Base-by-base conservation (phyloP, 345 rosid genomes). In the Gynandropsis gynandra region DNA sequence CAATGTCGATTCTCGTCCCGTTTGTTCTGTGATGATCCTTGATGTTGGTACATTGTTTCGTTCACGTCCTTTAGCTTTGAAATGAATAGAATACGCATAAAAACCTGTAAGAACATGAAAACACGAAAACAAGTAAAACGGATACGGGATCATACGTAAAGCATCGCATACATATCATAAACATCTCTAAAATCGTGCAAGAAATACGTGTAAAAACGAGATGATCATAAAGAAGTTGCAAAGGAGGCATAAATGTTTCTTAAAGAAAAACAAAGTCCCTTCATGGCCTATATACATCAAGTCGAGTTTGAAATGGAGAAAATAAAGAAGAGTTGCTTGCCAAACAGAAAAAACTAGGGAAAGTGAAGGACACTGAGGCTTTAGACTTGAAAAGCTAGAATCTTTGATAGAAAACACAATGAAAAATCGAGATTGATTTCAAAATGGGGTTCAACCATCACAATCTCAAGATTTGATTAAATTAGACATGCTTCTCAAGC, bases 391-490 rank as follows among this genome's bases (percentile, higher is more conserved):
- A 68, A 80, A 72, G 43, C 81, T 92, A n/a, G 74, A 68, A 58
- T 44, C 55, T 35, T 66, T 68, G 35, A 73, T 65, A 1, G 78
- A 81, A 62, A 72, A 64, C 9, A 59, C 87, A 0, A 58, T 73
- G 63, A 66, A 46, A 39, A 24, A 73, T 14, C 62, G 95, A 50
- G 80, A 50, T 65, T 72, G 24, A 62, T 67, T 4, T 77, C 83
- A 13, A 59, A 52, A 42, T 39, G 58, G 1, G 65, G 52, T 8
- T 63, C 80, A 42, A 65, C 71, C 0, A 81, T 85, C 35, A 72
- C 80, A 8, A 73, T 87, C 52, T 81, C 93, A 0, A 79, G 81
- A 63, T 92, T 80, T 4, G 98, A 92, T 63, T 82, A 77, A 85
- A 66, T 64, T 87, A 56, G 80, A 61, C 71, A 76, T 18, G 89